Conservation (phyloP, 2,329 filamentous ascomycete genomes). For the Penicillium glabrum region DNA sequence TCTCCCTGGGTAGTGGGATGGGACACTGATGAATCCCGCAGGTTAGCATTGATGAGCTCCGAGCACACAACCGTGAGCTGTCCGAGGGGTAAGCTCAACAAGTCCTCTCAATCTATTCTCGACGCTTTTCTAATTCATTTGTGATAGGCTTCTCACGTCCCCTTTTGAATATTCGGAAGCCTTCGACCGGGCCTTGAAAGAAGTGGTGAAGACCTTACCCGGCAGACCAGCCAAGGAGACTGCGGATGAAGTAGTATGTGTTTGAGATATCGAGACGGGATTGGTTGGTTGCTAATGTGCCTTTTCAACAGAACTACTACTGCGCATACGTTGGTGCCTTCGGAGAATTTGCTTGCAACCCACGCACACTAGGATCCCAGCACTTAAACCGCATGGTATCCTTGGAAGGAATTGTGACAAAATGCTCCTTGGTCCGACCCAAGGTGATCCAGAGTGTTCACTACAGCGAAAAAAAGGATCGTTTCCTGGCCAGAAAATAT, state of each 20-base stretch:
- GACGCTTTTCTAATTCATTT: not conserved
- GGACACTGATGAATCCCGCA: constrained; percentile 23
- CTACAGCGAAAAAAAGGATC: constrained; percentile 83
- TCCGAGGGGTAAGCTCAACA: constrained; percentile 58
- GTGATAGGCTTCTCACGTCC: constrained; percentile 65
- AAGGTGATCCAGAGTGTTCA: constrained; percentile 99
- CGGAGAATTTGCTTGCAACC: constrained; percentile 91
- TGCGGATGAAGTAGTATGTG: constrained; percentile 66
- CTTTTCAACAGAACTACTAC: constrained; percentile 64
- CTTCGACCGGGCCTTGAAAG: constrained; percentile 87
- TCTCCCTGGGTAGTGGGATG: not conserved
- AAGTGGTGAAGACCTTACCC: constrained; percentile 78
- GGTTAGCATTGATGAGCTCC: constrained; percentile 86
- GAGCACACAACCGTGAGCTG: constrained; percentile 80
- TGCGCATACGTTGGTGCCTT: constrained; percentile 97
- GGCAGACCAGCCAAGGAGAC: constrained; percentile 74
- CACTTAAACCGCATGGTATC: constrained; percentile 97
- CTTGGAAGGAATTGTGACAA: constrained; percentile 94
- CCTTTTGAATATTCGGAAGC: constrained; percentile 88
- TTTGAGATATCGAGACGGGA: not conserved
- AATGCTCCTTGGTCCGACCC: constrained; percentile 89
- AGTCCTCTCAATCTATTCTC: not conserved
- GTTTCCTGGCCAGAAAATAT: constrained; percentile 88
- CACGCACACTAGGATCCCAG: constrained; percentile 81
- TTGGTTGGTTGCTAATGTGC: constrained; percentile 4